Percentiles rank a stretch among this genome's conserved stretches.
Conservation (phyloP, 148 eudicot genomes). For the Tetragonia tetragonoides region DNA sequence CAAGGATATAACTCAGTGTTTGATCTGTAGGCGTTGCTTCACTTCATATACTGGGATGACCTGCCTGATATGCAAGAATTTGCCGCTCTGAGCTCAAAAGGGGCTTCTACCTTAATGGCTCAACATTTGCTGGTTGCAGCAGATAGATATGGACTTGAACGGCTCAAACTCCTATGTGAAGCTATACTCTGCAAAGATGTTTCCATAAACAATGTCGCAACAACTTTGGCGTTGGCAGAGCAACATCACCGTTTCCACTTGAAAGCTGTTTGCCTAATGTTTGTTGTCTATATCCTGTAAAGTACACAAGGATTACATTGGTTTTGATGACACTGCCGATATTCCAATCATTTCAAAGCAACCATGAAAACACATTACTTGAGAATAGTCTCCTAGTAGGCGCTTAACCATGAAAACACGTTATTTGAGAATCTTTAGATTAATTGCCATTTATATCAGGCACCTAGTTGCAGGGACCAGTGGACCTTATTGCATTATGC, state of each 20-base stretch:
- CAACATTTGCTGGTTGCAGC: slow-evolving; percentile 84
- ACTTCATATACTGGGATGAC: slow-evolving; percentile 68
- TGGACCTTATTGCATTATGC: no score
- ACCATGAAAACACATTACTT: no score
- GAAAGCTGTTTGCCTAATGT: slow-evolving; percentile 68
- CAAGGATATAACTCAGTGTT: not conserved
- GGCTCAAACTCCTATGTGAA: slow-evolving; percentile 65
- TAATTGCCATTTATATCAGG: no score
- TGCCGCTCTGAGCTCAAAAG: slow-evolving; percentile 52
- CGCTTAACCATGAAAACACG: not conserved
- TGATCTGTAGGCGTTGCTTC: slow-evolving; percentile 59
- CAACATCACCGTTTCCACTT: slow-evolving; percentile 77
- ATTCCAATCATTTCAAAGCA: no score
- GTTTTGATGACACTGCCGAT: no score
- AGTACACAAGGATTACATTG: no score
- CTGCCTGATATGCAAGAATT: slow-evolving; percentile 70
- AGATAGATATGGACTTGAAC: slow-evolving; percentile 67
- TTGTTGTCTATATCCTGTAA: slow-evolving; percentile 29
- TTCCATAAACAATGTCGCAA: slow-evolving; percentile 73
- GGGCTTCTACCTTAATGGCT: slow-evolving; percentile 64
- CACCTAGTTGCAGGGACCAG: no score
- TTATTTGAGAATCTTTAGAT: no score
- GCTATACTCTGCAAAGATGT: slow-evolving; percentile 63
- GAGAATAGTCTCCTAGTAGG: no score
- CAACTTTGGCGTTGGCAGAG: slow-evolving; percentile 77